Conservation (phyloP, 1,284 basidiomycete species). For the Apiotrichum laibachii region DNA sequence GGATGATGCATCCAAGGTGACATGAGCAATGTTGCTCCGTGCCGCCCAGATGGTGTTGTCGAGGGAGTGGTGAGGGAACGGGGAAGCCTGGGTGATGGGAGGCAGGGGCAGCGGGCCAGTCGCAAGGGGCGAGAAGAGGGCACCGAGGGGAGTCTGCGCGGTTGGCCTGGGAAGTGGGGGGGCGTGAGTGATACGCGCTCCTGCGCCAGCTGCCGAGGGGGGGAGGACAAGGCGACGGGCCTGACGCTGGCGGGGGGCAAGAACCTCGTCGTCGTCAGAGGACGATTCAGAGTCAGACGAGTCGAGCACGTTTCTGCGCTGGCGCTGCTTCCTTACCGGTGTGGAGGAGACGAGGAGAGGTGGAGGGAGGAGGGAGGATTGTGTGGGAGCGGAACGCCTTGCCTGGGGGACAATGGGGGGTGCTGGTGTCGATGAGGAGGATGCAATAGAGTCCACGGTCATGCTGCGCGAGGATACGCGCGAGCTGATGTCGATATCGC, state of each 20-base stretch:
- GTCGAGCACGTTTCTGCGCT: slow-evolving; percentile 24
- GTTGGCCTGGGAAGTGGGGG: slow-evolving; percentile 10
- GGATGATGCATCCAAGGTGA: slow-evolving; percentile 31
- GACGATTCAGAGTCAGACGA: slow-evolving; percentile 42
- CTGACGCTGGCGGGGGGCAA: slow-evolving; percentile 8
- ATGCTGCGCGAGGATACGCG: slow-evolving; percentile 16
- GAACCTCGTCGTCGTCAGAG: slow-evolving; percentile 34
- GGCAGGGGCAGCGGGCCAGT: slow-evolving; percentile 17
- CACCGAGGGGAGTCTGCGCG: slow-evolving; percentile 30
- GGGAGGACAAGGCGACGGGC: slow-evolving; percentile 22
- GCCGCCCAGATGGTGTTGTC: slow-evolving; percentile 48
- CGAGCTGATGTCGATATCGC: slow-evolving; percentile 10
- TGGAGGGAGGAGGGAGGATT: slow-evolving; percentile 2
- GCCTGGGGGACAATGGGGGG: not conserved
- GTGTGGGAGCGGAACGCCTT: slow-evolving; percentile 1
- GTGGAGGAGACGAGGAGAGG: slow-evolving; percentile 4
- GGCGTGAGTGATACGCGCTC: slow-evolving; percentile 9
- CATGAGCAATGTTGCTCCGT: slow-evolving; percentile 23
- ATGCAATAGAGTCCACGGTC: slow-evolving; percentile 8
- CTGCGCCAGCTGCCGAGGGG: slow-evolving; percentile 8
- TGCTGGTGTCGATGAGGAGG: not conserved
- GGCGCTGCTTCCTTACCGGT: slow-evolving; percentile 4
- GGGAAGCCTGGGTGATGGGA: slow-evolving; percentile 29
- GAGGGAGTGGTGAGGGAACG: slow-evolving; percentile 47
- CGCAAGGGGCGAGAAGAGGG: slow-evolving; percentile 30